Evolutionary conservation across 169 alveolate genomes (phyloP), one percentile per base, ranked within the genome.

Genomic region (Cyclospora cayetanensis): DNA sequence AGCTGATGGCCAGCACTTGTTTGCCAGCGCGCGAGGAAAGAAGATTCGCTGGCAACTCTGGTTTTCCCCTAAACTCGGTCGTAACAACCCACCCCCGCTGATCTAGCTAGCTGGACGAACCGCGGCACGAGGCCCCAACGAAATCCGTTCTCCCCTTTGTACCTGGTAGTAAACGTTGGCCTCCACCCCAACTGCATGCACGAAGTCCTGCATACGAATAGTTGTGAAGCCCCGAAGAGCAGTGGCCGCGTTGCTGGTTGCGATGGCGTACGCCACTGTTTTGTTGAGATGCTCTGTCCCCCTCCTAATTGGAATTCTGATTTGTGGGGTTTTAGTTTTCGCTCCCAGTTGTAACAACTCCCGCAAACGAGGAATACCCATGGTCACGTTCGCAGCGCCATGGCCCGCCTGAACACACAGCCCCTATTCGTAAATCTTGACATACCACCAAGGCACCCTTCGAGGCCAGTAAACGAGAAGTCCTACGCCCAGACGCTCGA

Each of bases 361-460:
- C 90, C 99, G 97, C 84, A 99, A 95, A 90, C 99, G 97, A 22
- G 99, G 99, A 60, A 99, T 98, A 92, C 99, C 99, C 93, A 99
- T 95, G 4, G 99, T 99, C 52, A 99, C 99, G 95, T 99, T 99
- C 37, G 98, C 99, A 18, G 99, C 99, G 22, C 99, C 99, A 92
- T 98, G 99, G 3, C 90, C 90, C 5, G 90, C 90, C 90, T 90
- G 90, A 4, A 37, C 20, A 74, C 12, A 11, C n/a, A n/a, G n/a
- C n/a, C n/a, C n/a, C n/a, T 4, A 18, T 60, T 4, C 5, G 72
- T 9, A 60, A 9, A 18, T 9, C 29, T 12, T 50, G n/a, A 18
- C 63, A 50, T 50, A 12, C 18, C 18, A 18, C 11, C n/a, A 18
- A 50, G n/a, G n/a, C n/a, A n/a, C n/a, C n/a, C n/a, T n/a, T n/a